Base-by-base conservation (phyloP, 208 protist genomes). In the Crithidia fasciculata region DNA sequence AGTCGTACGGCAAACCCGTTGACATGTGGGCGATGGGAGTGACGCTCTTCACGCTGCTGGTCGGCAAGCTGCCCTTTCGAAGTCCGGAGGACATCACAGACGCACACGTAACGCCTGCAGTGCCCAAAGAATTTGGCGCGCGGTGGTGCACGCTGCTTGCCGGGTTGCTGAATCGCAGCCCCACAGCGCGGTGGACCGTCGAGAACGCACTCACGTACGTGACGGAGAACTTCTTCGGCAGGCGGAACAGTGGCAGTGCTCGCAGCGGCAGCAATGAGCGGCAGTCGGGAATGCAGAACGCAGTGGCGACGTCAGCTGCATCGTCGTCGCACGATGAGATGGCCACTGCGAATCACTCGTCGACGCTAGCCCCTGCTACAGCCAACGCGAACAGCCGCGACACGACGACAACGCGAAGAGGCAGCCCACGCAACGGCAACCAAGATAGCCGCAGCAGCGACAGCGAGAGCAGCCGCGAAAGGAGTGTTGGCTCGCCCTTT, bases 31-130 rank as follows among this genome's bases (percentile, higher is more conserved):
- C 89, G 9, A 72, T 89, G 66, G 93, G 93, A 49, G 93, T 97
- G 10, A 95, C 89, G 50, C 78, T 97, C 13, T 97, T 89, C 76
- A 82, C 87, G 39, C 80, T 97, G 76, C 83, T 99, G 19, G 93
- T 90, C 47, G 94, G 93, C 19, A 49, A 45, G n/a, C 86, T 99
- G 37, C 98, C 98, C 54, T 99, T 99, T 74, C 60, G 76, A 15
- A 84, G 86, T 55, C 85, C 93, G 44, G 72, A 88, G 55, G 80
- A 87, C 39, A 90, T 94, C 52, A 67, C 64, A 8, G 64, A 83
- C 28, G 83, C 76, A 28, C 68, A 74, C 16, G 12, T 45, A 18
- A 57, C 89, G 66, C 81, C 72, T 19, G 9, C 83, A 74, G 74
- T 89, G 82, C 58, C 69, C 4, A 8, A 81, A 50, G 41, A 85